phyloP scores from a whole-genome alignment of 2,329 filamentous ascomycete species.

The Alternaria gaisen region DNA sequence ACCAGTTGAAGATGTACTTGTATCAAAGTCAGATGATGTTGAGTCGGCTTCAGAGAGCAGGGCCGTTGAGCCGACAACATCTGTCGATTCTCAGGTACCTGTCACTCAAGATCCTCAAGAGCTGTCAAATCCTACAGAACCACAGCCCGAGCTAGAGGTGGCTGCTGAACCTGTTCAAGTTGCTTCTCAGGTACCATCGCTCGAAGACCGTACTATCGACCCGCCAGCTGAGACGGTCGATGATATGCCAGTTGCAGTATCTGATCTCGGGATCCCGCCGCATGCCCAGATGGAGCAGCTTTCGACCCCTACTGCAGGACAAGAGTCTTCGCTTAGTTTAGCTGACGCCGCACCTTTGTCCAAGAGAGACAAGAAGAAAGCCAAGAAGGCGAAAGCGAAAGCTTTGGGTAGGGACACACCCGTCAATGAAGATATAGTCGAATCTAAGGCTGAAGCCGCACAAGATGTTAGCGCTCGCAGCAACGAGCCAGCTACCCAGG shows the following conservation, averaged over 20 bases:
- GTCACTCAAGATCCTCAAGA: neutral
- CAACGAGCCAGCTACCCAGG: neutral
- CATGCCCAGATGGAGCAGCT: constrained; percentile 4
- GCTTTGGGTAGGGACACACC: constrained; percentile 26
- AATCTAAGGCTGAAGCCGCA: constrained; percentile 1
- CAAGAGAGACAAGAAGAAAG: constrained; percentile 44
- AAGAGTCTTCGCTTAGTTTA: constrained; percentile 5
- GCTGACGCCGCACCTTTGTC: constrained; percentile 16
- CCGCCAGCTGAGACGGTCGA: neutral
- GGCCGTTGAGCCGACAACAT: neutral
- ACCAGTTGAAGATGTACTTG: neutral
- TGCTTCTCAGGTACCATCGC: constrained; percentile 9
- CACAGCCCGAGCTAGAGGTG: neutral
- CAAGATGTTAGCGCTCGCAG: neutral
- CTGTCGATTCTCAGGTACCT: neutral
- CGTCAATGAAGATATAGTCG: constrained; percentile 13
- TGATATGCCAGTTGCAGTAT: neutral
- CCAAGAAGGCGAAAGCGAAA: constrained; percentile 38
- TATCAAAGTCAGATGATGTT: neutral
- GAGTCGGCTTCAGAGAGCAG: neutral
- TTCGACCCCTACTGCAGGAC: neutral
- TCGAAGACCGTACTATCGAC: constrained; percentile 7
- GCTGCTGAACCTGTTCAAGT: constrained; percentile 12
- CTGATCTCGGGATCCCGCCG: constrained; percentile 1
- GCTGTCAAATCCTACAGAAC: neutral